Evolutionary conservation across 2,329 filamentous ascomycete species (phyloP).

Genomic region (Fusarium miscanthi): DNA sequence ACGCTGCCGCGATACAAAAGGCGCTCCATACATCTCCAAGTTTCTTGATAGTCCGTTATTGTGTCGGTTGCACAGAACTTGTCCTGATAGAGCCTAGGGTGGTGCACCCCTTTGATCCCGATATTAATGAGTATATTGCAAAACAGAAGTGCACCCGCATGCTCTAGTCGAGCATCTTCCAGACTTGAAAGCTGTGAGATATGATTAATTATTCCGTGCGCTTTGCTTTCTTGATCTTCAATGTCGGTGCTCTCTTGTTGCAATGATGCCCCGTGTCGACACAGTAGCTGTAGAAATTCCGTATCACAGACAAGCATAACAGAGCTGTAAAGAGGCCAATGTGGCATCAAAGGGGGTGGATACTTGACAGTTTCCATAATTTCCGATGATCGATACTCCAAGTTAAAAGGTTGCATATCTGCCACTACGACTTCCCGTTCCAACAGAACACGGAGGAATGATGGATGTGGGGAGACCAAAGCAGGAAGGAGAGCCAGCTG

Average conservation of each 20-base stretch:
- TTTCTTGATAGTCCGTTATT: too few species aligned
- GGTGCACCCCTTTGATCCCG: accelerated
- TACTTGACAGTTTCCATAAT: too few species aligned
- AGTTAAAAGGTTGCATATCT: neutral
- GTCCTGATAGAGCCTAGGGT: too few species aligned
- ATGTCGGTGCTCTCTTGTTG: accelerated
- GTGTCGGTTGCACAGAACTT: too few species aligned
- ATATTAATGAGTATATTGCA: neutral
- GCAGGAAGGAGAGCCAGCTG: neutral
- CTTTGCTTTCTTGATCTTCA: accelerated
- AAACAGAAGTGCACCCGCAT: accelerated
- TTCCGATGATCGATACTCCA: too few species aligned
- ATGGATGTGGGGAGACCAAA: neutral
- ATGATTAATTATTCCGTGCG: accelerated
- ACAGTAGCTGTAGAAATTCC: neutral
- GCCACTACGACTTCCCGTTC: neutral
- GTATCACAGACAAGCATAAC: neutral
- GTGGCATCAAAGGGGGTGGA: accelerated
- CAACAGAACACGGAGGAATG: neutral
- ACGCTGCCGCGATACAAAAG: too few species aligned
- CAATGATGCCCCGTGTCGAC: neutral
- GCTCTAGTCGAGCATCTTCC: accelerated
- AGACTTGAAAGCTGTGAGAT: accelerated
- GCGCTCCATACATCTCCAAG: neutral
- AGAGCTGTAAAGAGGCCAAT: neutral